Base-by-base conservation (phyloP, 169 alveolate genomes). In the Prorocentrum cordatum region DNA sequence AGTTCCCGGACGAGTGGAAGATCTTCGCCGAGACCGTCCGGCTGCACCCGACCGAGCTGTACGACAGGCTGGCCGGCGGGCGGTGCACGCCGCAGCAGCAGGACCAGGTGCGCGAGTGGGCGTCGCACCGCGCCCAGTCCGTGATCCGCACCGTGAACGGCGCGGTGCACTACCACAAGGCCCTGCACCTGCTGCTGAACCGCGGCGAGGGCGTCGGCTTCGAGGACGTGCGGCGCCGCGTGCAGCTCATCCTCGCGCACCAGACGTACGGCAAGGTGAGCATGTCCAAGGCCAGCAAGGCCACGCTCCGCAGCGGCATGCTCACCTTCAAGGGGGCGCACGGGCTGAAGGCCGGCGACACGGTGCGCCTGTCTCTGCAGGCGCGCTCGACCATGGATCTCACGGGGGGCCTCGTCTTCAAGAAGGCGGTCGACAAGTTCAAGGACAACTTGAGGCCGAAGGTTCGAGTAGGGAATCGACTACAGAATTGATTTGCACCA, bases 131-230 rank as follows among this genome's bases (percentile, higher is more conserved):
- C 4, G 42, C 88, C 5, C 88, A 77, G 62, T 59, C 75, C n/a
- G 88, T 77, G 88, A 77, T 77, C 29, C 88, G 88, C 20, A 77
- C 88, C 2, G 88, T 77, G 35, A 77, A 77, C 32, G 88, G 88
- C 3, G 88, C 88, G 16, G 88, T 77, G 36, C 88, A 77, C 35
- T 77, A 77, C 38, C 88, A 77, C 45, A 39, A 75, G 6, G 88
- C 88, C 14, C 32, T 77, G 75, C 54, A 77, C 31, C 75, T 77
- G 47, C 24, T 77, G 64, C 42, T 77, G 64, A 32, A 66, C 4
- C 24, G 85, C 3, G 29, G 35, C 1, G 54, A 29, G 12, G n/a
- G n/a, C 18, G 62, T 66, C n/a, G 68, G 62, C 54, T 77, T 77
- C 29, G 88, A 77, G 35, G 88, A 58, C 64, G 42, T 77, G 26